Evolutionary conservation across 2,329 filamentous ascomycete species (phyloP), one percentile per base, ranked within the genome.

Genomic region (Nemania serpens): DNA sequence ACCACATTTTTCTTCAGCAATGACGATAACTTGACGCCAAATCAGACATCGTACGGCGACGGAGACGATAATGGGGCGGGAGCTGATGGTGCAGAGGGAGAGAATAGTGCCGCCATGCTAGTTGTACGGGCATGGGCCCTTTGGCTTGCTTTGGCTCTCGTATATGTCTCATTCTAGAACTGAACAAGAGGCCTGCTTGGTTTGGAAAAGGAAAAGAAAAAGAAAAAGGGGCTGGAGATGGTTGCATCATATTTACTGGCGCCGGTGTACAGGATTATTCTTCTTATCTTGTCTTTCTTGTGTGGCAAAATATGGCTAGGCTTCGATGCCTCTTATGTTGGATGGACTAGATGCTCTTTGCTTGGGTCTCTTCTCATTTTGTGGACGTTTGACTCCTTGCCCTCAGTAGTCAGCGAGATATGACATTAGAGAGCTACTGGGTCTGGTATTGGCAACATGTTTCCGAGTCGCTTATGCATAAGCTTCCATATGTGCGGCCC

Each of bases 1-100:
- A 69, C 74, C 6, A 71, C 74, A 1, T 81, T 76, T 65, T 86
- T 87, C 71, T 86, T 87, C 66, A 79, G 72, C 42, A 68, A 78
- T 42, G 71, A 78, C 33, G 62, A 72, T 4, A 81, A 82, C 55
- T 78, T 78, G 77, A 79, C 80, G 15, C 74, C 72, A 18, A 82
- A 82, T 58, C 81, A 84, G 71, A 82, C 79, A 0, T 71, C 77
- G 1, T 79, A 65, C 25, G 65, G 62, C 15, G 60, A 33, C 17
- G 45, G 33, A 15, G 48, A 41, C 36, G 55, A 42, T 18, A 41
- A n/a, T 18, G 54, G 47, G 12, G 20, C 33, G 4, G 60, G 34
- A n/a, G 43, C 33, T 5, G 48, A 47, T 20, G 47, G 15, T 10
- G 43, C 53, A 34, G 9, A 12, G 11, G 11, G 36, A 39, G 49